Evolutionary conservation across 352 stramenopile genomes (phyloP).

Genomic region (Globisporangium abappressorium): DNA sequence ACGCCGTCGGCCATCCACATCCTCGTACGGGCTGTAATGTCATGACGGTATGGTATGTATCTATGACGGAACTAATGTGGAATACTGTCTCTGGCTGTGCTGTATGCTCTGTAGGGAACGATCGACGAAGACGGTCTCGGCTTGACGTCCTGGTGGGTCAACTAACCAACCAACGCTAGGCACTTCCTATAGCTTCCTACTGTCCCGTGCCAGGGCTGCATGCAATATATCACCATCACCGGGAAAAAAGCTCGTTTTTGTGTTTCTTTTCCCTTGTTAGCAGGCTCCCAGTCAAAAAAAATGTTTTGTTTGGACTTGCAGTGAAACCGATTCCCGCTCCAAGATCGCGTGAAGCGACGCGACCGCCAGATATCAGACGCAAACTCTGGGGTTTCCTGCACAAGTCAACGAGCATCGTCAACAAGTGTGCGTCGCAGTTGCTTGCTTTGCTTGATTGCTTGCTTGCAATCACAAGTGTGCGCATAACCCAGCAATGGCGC

Average conservation of each 20-base stretch:
- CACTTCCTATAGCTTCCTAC: conserved; percentile 15
- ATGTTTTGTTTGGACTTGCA: neutral
- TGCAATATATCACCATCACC: neutral
- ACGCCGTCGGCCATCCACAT: conserved; percentile 84
- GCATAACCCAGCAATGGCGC: conserved; percentile 17
- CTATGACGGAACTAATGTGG: neutral
- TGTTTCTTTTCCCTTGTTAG: neutral
- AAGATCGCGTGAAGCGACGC: neutral
- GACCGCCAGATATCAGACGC: neutral
- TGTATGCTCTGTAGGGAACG: conserved; percentile 48
- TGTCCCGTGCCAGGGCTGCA: neutral
- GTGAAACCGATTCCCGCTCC: neutral
- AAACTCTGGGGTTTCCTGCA: neutral
- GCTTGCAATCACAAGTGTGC: neutral
- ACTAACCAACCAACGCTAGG: conserved; percentile 13
- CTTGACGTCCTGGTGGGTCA: conserved; percentile 81
- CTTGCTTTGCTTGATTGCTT: neutral
- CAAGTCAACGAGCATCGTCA: neutral
- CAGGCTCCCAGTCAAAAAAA: neutral
- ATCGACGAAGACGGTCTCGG: conserved; percentile 85
- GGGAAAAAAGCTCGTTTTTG: neutral
- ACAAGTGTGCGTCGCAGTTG: neutral
- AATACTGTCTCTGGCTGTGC: neutral
- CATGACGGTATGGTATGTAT: neutral
- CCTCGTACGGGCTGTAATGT: conserved; percentile 35